Percentiles rank a stretch among this genome's conserved stretches.
Conservation (phyloP, 768 basidiomycete genomes). For the Mycena polygramma region DNA sequence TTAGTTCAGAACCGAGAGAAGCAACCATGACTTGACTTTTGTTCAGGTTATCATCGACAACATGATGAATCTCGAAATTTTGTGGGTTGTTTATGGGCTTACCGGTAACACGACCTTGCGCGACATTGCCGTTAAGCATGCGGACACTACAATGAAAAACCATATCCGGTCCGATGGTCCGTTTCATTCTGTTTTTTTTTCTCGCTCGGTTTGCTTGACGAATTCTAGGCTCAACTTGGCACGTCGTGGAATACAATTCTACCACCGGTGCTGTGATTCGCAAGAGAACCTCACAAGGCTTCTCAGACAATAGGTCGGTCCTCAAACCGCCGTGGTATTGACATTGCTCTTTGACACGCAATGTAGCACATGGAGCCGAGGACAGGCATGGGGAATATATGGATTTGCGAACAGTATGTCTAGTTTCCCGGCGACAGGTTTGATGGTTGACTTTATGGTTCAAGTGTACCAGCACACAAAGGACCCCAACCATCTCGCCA, state of each 20-base stretch:
- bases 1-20: constrained; percentile 40
- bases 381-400: constrained; percentile 74
- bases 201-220: neutral
- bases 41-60: constrained; percentile 80
- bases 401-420: constrained; percentile 77
- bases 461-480: constrained; percentile 73
- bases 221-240: constrained; percentile 62
- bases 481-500: constrained; percentile 65
- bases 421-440: constrained; percentile 4
- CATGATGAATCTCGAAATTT: constrained; percentile 83
- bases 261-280: constrained; percentile 72
- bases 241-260: constrained; percentile 76
- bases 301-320: constrained; percentile 60
- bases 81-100: constrained; percentile 69
- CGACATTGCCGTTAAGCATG: constrained; percentile 73
- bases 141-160: constrained; percentile 75
- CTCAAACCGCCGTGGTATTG: neutral
- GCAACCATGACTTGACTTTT: neutral
- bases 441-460: neutral
- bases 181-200: constrained; percentile 32
- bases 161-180: constrained; percentile 75
- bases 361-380: constrained; percentile 78
- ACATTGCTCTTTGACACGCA: neutral
- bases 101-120: constrained; percentile 71
- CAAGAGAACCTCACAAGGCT: constrained; percentile 73